These are phyloP conservation scores for Penicillium arizonense DNA, from an alignment of 495 filamentous ascomycete genomes.

Conservation along the genomic window DNA sequence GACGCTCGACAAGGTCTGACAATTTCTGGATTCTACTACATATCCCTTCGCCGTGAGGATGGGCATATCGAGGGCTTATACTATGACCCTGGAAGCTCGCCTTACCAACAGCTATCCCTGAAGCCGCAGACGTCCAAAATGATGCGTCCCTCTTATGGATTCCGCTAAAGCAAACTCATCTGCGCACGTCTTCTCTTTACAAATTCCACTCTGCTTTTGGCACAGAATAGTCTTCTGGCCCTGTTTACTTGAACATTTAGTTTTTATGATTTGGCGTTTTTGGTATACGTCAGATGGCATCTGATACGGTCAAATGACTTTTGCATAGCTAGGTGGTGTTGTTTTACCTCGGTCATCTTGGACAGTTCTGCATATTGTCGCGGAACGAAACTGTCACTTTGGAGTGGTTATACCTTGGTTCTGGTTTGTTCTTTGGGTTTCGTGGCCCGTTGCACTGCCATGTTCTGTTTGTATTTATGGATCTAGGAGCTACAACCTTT, in stretches of 20 bases:
- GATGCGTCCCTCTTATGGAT: conserved; percentile 39
- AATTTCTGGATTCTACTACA: conserved; percentile 76
- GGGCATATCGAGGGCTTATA: conserved; percentile 70
- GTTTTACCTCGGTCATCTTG: not conserved
- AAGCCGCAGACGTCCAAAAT: conserved; percentile 48
- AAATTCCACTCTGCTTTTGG: conserved; percentile 1
- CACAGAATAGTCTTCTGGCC: conserved; percentile 8
- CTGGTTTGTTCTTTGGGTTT: too few species aligned
- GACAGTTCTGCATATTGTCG: conserved; percentile 1
- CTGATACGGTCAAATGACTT: conserved; percentile 5
- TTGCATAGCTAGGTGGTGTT: conserved; percentile 28
- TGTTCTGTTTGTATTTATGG: too few species aligned
- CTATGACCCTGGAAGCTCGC: conserved; percentile 69
- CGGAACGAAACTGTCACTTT: not conserved
- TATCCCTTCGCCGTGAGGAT: conserved; percentile 58
- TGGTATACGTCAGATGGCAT: conserved; percentile 6
- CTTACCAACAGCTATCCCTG: conserved; percentile 67
- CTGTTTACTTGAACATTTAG: not conserved
- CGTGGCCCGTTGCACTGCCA: too few species aligned
- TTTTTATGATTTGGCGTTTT: conserved; percentile 8
- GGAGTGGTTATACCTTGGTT: not conserved
- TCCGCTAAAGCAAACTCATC: conserved; percentile 29
- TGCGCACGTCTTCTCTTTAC: conserved; percentile 1
- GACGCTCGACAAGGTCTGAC: conserved; percentile 61
- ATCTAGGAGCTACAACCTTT: too few species aligned